Base-by-base conservation (phyloP, 495 filamentous ascomycete genomes). In the Penicillium steckii region DNA sequence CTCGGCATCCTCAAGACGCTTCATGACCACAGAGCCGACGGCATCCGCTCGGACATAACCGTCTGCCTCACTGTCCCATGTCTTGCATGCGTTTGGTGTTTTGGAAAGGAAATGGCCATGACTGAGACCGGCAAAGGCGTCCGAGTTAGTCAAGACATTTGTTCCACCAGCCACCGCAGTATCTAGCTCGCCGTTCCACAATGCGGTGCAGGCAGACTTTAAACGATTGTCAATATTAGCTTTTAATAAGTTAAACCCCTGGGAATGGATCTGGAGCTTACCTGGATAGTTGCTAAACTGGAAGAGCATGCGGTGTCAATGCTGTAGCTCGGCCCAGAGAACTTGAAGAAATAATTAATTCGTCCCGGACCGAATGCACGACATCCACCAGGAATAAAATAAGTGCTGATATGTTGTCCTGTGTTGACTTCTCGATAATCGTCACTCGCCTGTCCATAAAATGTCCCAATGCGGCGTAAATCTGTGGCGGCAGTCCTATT, bases 91-190 rank as follows among this genome's bases (percentile, higher is more conserved):
- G 3, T 84, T 53, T 38, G 30, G 30, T 13, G 78, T 85, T 54
- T 84, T 85, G 13, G 85, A 88, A 42, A 90, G 67, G 70, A 90
- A 89, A 62, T 88, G 81, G 2, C 83, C 85, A 49, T 81, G 75
- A 60, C 80, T 81, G 8, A 91, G 77, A 32, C 86, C 86, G 8
- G 85, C 72, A 64, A 85, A 87, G 69, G 81, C 80, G 66, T 90
- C 85, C 7, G 86, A 77, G 56, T 84, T 87, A n/a, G 82, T 88
- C 66, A 88, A 68, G 33, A 76, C 57, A 41, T 85, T 89, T 23
- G 83, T 73, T 50, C 89, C 89, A 42, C 89, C 89, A 42, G 85
- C 87, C 17, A 88, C 75, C 7, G 85, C 87, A 27, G 84, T 87
- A 60, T 90, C 83, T 53, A 82, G 85, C 55, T 90, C 85, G 23